These are phyloP conservation scores for Acanthamoeba castellanii DNA, from an alignment of 208 protist genomes.

Conservation along the genomic window DNA sequence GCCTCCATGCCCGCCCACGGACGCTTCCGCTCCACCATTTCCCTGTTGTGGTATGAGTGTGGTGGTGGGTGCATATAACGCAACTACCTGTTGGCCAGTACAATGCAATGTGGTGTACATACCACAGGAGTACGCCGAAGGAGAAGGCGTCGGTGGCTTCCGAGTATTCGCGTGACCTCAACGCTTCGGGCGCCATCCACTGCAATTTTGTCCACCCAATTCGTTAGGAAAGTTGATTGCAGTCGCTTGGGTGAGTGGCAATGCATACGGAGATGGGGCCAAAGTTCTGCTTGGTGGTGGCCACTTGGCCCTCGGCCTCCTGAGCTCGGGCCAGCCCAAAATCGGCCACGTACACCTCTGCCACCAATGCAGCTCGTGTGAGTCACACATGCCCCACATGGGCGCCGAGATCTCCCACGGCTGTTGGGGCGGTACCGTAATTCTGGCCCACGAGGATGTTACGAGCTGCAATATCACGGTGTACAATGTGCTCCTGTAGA, in stretches of 20 bases:
- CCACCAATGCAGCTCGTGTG: background rate
- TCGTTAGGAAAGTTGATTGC: background rate
- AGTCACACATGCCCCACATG: background rate
- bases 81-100: too few relatives aligned
- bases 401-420: too few relatives aligned
- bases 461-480: slow-evolving; percentile 61
- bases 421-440: background rate
- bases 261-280: slow-evolving; percentile 44
- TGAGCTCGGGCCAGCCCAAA: slow-evolving; percentile 58
- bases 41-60: background rate
- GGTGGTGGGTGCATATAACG: too few relatives aligned
- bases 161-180: slow-evolving; percentile 59
- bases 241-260: too few relatives aligned
- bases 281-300: slow-evolving; percentile 70
- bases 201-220: background rate
- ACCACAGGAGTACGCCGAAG: slow-evolving; percentile 70
- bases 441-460: slow-evolving; percentile 68
- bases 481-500: slow-evolving; percentile 28
- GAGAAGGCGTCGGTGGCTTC: slow-evolving; percentile 68
- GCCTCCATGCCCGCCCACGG: slow-evolving; percentile 67
- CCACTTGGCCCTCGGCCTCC: background rate
- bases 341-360: slow-evolving; percentile 72
- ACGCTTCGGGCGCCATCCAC: slow-evolving; percentile 75
- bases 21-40: slow-evolving; percentile 55
- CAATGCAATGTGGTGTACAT: background rate